Percentiles rank a stretch among this genome's conserved stretches.
Conservation (phyloP, 345 rosid species). For the Firmiana major region DNA sequence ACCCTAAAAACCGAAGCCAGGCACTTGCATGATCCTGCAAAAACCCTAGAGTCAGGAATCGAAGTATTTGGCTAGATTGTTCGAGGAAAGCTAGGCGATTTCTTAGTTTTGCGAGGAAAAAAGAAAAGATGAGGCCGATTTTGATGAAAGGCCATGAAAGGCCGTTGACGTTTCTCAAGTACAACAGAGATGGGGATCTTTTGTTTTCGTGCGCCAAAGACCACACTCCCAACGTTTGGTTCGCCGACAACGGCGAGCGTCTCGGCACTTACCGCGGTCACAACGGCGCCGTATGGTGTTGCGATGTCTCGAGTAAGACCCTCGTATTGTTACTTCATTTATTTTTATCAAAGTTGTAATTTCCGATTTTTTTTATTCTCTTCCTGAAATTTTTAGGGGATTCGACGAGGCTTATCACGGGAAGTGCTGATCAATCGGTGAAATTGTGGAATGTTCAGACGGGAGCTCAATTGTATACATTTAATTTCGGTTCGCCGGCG, state of each 20-base stretch:
- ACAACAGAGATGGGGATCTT: slow-evolving; percentile 89
- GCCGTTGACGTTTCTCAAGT: slow-evolving; percentile 82
- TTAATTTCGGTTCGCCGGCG: slow-evolving; percentile 79
- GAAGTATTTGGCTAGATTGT: not conserved
- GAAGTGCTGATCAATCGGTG: slow-evolving; percentile 90
- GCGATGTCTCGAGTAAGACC: slow-evolving; percentile 71
- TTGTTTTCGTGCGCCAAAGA: slow-evolving; percentile 95
- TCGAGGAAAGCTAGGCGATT: not conserved
- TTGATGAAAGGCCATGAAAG: slow-evolving; percentile 98
- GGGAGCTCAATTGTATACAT: slow-evolving; percentile 58
- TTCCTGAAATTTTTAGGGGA: slow-evolving; percentile 45
- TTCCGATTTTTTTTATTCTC: not conserved
- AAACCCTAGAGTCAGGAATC: not conserved
- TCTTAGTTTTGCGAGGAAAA: not conserved
- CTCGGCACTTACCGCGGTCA: slow-evolving; percentile 96
- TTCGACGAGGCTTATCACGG: slow-evolving; percentile 67
- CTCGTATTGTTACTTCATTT: not conserved
- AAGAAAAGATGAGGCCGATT: slow-evolving; percentile 70
- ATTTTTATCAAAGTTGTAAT: not conserved
- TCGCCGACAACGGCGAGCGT: slow-evolving; percentile 92
- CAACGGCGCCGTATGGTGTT: slow-evolving; percentile 97
- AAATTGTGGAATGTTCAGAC: slow-evolving; percentile 87
- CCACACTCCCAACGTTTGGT: slow-evolving; percentile 93
- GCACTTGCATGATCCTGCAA: no score
- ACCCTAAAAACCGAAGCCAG: no score